Evolutionary conservation across 768 basidiomycete species (phyloP), one percentile per base, ranked within the genome.

Genomic region (Leucocoprinus birnbaumii): DNA sequence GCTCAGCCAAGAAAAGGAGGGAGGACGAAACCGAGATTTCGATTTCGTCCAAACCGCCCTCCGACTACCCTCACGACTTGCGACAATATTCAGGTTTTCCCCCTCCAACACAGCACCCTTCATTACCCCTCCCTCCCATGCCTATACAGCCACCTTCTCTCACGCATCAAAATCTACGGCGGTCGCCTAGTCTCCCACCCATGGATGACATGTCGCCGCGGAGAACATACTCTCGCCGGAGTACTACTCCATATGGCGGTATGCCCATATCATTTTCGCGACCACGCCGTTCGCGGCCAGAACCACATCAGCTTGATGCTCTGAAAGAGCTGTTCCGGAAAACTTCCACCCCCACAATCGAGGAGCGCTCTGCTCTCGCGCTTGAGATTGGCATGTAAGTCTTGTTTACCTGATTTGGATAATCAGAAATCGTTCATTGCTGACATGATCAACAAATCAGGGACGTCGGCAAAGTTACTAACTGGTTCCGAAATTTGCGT

Each of bases 401-500:
- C 47, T 58, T 63, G 46, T 42, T 42, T 42, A 27, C 54, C 35
- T 37, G 41, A 51, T 60, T 45, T 50, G 44, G 60, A 58, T 51
- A 50, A 62, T 60, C 26, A 31, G 31, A 31, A 31, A 31, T 31
- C 31, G 50, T 47, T 31, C n/a, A 44, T 62, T 56, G 51, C 42
- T 60, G 53, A 54, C 56, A 38, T 61, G 49, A 31, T 62, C 56
- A 55, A 63, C 51, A 53, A 58, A 54, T 56, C 63, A 85, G 83
- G 89, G 89, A 92, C 69, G 68, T 91, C 54, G 86, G 84, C 59
- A 90, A 89, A 70, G 89, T 92, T 50, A 90, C 89, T 16, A 92
- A 92, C 66, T 92, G 89, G 89, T 91, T 91, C 76, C 78, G 89
- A 34, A 92, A 92, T 65, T 76, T 91, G 55, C 81, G 89, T 35